A percentile compares a stretch with the other conserved stretches of the same genome.
Conservation (phyloP, 73 alveolate species). For the Diophrys sp. region DNA sequence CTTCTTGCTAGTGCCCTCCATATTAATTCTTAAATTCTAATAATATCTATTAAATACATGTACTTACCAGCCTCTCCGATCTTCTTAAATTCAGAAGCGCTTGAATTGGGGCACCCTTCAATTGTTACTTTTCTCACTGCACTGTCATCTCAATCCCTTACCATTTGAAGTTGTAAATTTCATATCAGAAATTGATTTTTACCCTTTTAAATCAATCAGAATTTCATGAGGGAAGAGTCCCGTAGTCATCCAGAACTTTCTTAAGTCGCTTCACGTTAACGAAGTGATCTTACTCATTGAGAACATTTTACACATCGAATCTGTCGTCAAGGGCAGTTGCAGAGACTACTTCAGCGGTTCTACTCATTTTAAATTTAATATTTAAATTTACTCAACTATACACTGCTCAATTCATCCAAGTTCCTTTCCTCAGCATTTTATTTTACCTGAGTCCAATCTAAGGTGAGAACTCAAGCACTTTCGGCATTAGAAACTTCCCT, state of each 20-base stretch:
- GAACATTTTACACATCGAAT: constrained; percentile 49
- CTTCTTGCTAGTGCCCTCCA: background rate
- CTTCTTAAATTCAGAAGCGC: constrained; percentile 50
- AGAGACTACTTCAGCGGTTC: constrained; percentile 37
- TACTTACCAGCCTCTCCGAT: constrained; percentile 55
- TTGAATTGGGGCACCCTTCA: constrained; percentile 56
- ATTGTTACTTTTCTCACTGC: constrained; percentile 40
- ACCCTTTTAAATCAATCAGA: constrained; percentile 41
- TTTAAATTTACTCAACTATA: too few relatives aligned
- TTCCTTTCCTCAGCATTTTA: background rate
- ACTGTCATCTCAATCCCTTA: constrained; percentile 1
- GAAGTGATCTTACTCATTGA: constrained; percentile 1
- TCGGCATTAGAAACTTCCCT: too few relatives aligned
- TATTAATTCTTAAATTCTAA: background rate
- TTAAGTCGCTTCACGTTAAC: constrained; percentile 5
- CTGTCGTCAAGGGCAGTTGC: constrained; percentile 64
- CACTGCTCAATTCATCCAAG: too few relatives aligned
- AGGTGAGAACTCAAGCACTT: too few relatives aligned
- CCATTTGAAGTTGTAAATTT: constrained; percentile 28
- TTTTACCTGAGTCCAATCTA: too few relatives aligned
- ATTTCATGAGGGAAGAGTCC: constrained; percentile 70
- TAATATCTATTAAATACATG: too few relatives aligned
- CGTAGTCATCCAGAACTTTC: constrained; percentile 62
- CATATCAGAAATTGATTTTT: constrained; percentile 33
- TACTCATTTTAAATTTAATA: constrained; percentile 19